These are phyloP conservation scores for Leccinum fibrillosum DNA, from an alignment of 768 basidiomycete genomes.

Conservation along the genomic window DNA sequence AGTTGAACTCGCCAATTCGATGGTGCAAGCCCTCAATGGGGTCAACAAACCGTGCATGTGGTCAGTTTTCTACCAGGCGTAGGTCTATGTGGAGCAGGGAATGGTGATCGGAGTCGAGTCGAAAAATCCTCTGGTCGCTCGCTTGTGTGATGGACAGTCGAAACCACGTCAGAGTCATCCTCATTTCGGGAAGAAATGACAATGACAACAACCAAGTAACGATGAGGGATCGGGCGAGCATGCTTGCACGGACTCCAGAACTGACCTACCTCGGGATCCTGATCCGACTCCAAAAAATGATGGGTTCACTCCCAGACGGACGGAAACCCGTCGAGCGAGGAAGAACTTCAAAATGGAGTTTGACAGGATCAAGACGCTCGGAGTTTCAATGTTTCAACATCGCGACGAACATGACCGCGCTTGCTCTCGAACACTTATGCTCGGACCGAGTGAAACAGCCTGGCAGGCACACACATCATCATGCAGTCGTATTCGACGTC, in stretches of 20 bases:
- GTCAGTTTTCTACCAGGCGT: background rate
- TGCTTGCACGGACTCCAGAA: background rate
- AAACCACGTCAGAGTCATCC: background rate
- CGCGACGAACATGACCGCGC: background rate
- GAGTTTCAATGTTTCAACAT: background rate
- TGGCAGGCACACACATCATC: background rate
- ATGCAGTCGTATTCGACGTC: background rate
- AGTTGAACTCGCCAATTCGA: background rate
- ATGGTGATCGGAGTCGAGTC: background rate
- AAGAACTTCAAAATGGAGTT: background rate
- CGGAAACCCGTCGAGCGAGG: background rate
- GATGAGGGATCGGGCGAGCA: background rate
- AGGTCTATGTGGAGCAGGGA: background rate
- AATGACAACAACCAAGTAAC: background rate
- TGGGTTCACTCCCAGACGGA: background rate
- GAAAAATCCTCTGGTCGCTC: background rate
- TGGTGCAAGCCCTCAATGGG: background rate
- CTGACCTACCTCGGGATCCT: background rate
- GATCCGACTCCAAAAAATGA: background rate
- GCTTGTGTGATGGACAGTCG: background rate
- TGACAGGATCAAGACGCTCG: background rate
- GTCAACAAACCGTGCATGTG: background rate
- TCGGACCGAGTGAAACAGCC: background rate
- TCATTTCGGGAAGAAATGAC: background rate
- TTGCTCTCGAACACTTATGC: background rate